Base-by-base conservation (phyloP, 2,329 filamentous ascomycete species). In the Hymenotorrendiella dingleyae region DNA sequence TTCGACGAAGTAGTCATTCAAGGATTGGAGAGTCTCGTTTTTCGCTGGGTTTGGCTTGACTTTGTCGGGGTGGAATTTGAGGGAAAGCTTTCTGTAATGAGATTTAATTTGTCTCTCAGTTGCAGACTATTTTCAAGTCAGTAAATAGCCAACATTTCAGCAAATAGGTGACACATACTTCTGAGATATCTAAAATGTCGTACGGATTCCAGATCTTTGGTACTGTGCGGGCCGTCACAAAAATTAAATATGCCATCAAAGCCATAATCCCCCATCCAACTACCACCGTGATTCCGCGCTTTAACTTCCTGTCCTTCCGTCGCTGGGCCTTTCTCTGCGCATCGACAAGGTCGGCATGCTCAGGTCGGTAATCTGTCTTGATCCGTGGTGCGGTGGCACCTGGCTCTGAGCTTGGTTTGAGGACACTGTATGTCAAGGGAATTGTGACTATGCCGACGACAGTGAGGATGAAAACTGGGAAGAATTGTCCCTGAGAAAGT, bases 391-490 rank as follows among this genome's bases (percentile, higher is more conserved):
- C 89, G 46, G 86, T 85, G 54, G 82, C 84, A 62, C 89, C 84
- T 52, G 87, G 79, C 58, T 89, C 71, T 53, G 71, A 86, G 64
- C 78, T 85, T 33, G 87, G 81, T 62, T 83, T 84, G 59, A 96
- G 74, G 56, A 95, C 80, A 53, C 82, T 86, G 68, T 94, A 95
- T 58, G 91, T 94, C 60, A 94, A 76, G 49, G 91, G 90, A 46
- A 95, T 69, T 24, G 93, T 96, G 67, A 96, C 77, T 54, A 98
- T 80, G 60, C 83, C 82, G 50, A 84, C 81, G 60, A 97, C 76
- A 32, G 90, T 96, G 63, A 96, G 82, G 68, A 97, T 84, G 73
- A 98, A 98, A 78, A 94, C 95, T 55, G 94, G 93, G 74, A 96
- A 98, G 73, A 96, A 96, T 78, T 96, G 87, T 58, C 89, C 90